These are phyloP conservation scores for Hortiboletus flavorubellus DNA, from an alignment of 768 basidiomycete genomes.

Conservation along the genomic window DNA sequence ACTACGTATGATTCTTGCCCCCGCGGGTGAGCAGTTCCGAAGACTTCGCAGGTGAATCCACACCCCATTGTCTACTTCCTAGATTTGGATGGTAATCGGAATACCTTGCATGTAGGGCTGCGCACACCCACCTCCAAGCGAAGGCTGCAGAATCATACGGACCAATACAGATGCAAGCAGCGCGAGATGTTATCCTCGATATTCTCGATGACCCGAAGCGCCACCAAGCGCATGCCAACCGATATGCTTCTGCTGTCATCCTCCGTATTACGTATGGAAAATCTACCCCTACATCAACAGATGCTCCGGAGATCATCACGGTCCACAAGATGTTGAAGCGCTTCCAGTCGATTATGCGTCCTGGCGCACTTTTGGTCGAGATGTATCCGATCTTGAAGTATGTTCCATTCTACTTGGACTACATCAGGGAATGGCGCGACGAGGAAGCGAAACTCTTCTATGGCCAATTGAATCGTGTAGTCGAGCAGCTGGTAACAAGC, in stretches of 20 bases:
- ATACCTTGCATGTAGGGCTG: slow-evolving; percentile 36
- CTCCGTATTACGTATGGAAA: slow-evolving; percentile 36
- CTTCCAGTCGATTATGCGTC: slow-evolving; percentile 36
- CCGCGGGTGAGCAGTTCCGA: slow-evolving; percentile 56
- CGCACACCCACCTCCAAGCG: slow-evolving; percentile 57
- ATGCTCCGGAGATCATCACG: slow-evolving; percentile 31
- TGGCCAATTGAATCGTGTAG: slow-evolving; percentile 46
- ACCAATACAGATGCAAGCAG: slow-evolving; percentile 42
- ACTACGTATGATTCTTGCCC: slow-evolving; percentile 53
- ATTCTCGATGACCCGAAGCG: slow-evolving; percentile 31
- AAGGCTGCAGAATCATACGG: slow-evolving; percentile 48
- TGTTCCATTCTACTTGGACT: slow-evolving; percentile 60
- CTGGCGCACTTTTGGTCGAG: slow-evolving; percentile 36
- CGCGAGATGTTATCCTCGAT: slow-evolving; percentile 31
- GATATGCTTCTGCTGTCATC: slow-evolving; percentile 36
- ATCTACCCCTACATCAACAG: slow-evolving; percentile 26
- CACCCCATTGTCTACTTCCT: neutral
- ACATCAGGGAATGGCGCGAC: slow-evolving; percentile 51
- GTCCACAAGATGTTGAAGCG: slow-evolving; percentile 35
- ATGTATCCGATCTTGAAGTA: slow-evolving; percentile 38
- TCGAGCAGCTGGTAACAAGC: slow-evolving; percentile 39
- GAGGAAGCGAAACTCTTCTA: slow-evolving; percentile 58
- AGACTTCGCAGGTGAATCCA: slow-evolving; percentile 51
- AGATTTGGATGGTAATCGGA: neutral
- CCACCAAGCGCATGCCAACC: slow-evolving; percentile 56